Conservation (phyloP, 495 filamentous ascomycete species). For the Neurospora sp. region DNA sequence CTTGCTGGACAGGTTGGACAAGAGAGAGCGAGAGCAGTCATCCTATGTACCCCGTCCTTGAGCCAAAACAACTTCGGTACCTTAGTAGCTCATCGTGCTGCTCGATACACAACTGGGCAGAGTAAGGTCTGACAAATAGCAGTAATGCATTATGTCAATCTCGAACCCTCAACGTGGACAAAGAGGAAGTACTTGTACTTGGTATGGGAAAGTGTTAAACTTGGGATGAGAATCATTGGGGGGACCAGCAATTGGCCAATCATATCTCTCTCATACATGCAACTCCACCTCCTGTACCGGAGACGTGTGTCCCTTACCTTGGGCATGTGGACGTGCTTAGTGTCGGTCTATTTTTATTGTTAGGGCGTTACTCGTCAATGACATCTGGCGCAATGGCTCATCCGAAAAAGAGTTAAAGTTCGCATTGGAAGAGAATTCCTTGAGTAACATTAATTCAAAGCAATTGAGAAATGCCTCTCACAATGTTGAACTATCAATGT, state of each 20-base stretch:
- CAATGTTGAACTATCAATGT: background rate
- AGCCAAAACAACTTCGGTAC: background rate
- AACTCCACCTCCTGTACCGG: background rate
- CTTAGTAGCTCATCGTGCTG: background rate
- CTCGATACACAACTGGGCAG: background rate
- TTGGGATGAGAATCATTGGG: background rate
- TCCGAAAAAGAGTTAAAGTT: background rate
- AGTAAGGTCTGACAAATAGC: background rate
- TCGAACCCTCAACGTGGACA: background rate
- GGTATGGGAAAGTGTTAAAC: background rate
- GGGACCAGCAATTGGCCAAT: background rate
- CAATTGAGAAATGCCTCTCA: background rate
- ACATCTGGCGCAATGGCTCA: background rate
- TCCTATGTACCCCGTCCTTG: background rate
- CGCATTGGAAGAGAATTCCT: background rate
- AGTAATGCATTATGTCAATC: background rate
- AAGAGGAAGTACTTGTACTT: background rate
- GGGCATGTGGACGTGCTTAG: background rate
- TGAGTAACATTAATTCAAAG: background rate
- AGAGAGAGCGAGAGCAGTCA: background rate
- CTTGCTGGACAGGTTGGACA: slow-evolving; percentile 1
- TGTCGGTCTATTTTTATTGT: background rate
- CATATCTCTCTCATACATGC: background rate
- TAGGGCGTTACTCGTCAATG: background rate
- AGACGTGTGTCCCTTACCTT: background rate